phyloP scores from a whole-genome alignment of 2,329 filamentous ascomycete species.

The Trichothecium roseum region DNA sequence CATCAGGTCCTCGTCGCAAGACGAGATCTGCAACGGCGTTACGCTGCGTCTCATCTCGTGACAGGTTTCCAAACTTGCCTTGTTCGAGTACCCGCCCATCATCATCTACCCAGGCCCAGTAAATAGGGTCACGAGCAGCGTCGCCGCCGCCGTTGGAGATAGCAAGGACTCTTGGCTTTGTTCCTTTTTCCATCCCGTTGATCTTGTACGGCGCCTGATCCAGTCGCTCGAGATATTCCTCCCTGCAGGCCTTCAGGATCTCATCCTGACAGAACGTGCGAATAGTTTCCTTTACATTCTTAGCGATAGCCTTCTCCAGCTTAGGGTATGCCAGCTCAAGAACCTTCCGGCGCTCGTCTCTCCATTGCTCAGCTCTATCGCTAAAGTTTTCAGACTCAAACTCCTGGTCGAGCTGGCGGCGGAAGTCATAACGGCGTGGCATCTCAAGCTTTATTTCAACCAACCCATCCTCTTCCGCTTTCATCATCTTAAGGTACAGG shows the following conservation, averaged over 20 bases:
- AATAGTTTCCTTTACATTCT: conserved; percentile 89
- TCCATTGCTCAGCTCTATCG: conserved; percentile 91
- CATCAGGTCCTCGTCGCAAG: conserved; percentile 72
- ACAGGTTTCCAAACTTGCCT: conserved; percentile 75
- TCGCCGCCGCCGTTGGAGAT: conserved; percentile 79
- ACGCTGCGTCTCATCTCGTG: conserved; percentile 55
- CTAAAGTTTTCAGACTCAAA: conserved; percentile 95
- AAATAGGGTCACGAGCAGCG: conserved; percentile 63
- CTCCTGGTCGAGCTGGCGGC: conserved; percentile 64
- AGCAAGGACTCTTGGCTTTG: conserved; percentile 74
- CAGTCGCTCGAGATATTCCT: conserved; percentile 79
- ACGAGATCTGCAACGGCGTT: conserved; percentile 71
- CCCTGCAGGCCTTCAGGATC: conserved; percentile 77
- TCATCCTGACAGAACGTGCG: conserved; percentile 90
- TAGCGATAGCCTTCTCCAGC: conserved; percentile 73
- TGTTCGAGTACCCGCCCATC: conserved; percentile 83
- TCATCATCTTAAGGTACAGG: conserved; percentile 92
- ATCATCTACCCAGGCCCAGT: conserved; percentile 90
- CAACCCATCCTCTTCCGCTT: conserved; percentile 87
- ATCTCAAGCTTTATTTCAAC: conserved; percentile 76
- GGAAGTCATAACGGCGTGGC: conserved; percentile 66
- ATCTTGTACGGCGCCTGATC: conserved; percentile 96
- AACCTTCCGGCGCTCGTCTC: conserved; percentile 74
- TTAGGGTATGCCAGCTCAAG: conserved; percentile 73
- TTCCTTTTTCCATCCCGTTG: conserved; percentile 82